Conservation (phyloP, 495 filamentous ascomycete species). For the Platismatia glauca region DNA sequence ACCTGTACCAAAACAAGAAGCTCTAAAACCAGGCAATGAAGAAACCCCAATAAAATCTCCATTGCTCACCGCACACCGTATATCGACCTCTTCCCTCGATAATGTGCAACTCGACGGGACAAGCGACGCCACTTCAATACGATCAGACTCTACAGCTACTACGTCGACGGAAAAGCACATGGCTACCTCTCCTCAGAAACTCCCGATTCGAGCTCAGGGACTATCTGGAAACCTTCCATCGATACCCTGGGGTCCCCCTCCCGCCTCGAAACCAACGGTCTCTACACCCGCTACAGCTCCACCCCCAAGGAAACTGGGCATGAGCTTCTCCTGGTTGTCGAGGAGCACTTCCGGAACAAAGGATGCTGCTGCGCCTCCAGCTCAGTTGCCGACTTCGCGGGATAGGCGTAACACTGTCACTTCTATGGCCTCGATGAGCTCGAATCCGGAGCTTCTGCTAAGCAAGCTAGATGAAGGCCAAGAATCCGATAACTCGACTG, state of each 20-base stretch:
- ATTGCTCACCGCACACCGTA: conserved; percentile 49
- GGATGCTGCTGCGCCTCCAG: conserved; percentile 48
- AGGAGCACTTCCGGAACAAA: conserved; percentile 56
- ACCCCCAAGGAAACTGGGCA: conserved; percentile 56
- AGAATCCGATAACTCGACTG: conserved; percentile 42
- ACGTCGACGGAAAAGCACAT: conserved; percentile 30
- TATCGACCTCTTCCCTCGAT: conserved; percentile 58
- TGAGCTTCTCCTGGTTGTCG: conserved; percentile 82
- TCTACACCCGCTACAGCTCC: conserved; percentile 34
- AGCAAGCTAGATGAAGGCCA: conserved; percentile 59
- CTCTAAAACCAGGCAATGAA: conserved; percentile 29
- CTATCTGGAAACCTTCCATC: conserved; percentile 44
- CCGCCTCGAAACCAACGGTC: conserved; percentile 35
- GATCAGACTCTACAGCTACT: conserved; percentile 22
- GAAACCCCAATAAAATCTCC: conserved; percentile 39
- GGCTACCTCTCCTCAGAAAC: conserved; percentile 42
- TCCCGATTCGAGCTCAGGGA: conserved; percentile 40
- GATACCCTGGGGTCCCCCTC: conserved; percentile 43
- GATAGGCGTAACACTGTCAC: conserved; percentile 62
- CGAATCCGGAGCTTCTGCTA: conserved; percentile 64
- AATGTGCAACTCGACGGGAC: conserved; percentile 59
- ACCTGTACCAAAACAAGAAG: conserved; percentile 20
- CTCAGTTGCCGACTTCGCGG: conserved; percentile 28
- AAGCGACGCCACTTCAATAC: conserved; percentile 33
- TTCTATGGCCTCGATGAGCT: conserved; percentile 63